Evolutionary conservation across 768 basidiomycete genomes (phyloP).

Genomic region (Tubosaeta sp.): DNA sequence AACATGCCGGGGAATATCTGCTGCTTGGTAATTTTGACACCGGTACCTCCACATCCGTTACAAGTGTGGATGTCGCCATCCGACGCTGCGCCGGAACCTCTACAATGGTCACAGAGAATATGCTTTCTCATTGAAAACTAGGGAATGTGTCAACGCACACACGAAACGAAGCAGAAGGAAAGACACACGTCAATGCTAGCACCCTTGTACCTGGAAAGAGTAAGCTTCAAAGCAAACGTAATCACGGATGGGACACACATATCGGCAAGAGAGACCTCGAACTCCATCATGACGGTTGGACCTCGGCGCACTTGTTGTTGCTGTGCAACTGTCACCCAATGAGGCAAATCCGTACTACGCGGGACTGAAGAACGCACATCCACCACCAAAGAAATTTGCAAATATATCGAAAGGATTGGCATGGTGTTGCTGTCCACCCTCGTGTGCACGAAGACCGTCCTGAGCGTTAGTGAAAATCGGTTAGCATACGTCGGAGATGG

Average conservation of each 20-base stretch:
- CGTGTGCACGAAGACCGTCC: conserved; percentile 90
- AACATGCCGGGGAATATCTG: conserved; percentile 97
- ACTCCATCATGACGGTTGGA: conserved; percentile 71
- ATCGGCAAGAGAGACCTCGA: conserved; percentile 84
- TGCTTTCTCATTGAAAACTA: conserved; percentile 92
- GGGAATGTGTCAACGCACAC: conserved; percentile 1
- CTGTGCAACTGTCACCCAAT: conserved; percentile 18
- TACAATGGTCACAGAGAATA: conserved; percentile 94
- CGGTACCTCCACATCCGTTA: conserved; percentile 75
- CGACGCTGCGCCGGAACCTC: conserved; percentile 90
- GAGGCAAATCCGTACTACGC: neutral
- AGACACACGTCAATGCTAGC: conserved; percentile 73
- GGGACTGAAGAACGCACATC: conserved; percentile 45
- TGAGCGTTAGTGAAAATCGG: conserved; percentile 28
- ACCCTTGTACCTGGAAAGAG: conserved; percentile 64
- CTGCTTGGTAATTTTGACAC: conserved; percentile 81
- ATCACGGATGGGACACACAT: conserved; percentile 45
- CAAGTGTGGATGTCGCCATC: conserved; percentile 88
- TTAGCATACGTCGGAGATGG: conserved; percentile 3
- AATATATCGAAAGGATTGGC: conserved; percentile 95
- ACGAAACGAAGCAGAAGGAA: neutral
- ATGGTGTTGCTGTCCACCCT: conserved; percentile 71
- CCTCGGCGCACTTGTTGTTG: conserved; percentile 69
- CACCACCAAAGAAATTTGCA: conserved; percentile 85
- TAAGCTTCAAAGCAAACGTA: conserved; percentile 1